Conservation (phyloP, 2,329 filamentous ascomycete species). For the Sarocladiaceae sp. region DNA sequence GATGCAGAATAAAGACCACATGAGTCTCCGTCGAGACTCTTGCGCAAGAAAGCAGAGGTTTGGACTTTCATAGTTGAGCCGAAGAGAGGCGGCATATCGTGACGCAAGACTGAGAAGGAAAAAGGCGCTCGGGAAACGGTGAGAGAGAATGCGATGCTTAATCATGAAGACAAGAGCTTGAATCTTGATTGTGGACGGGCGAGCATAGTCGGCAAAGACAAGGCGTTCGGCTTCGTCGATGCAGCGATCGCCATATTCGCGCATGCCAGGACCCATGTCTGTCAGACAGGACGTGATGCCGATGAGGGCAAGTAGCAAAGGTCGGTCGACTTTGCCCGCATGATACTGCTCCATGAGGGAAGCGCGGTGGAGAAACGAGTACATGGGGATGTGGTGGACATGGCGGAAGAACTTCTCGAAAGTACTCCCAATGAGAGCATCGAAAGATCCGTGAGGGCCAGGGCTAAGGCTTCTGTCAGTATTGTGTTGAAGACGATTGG, state of each 20-base stretch:
- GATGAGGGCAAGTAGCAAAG: conserved; percentile 49
- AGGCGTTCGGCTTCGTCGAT: conserved; percentile 50
- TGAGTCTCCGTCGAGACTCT: conserved; percentile 37
- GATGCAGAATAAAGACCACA: conserved; percentile 41
- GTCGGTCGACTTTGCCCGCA: conserved; percentile 50
- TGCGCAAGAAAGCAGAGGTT: conserved; percentile 35
- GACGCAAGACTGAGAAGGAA: conserved; percentile 40
- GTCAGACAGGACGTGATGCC: conserved; percentile 54
- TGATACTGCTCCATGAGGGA: conserved; percentile 58
- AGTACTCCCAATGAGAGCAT: conserved; percentile 45
- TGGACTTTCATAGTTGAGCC: conserved; percentile 38
- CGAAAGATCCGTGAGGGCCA: conserved; percentile 38
- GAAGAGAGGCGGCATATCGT: conserved; percentile 36
- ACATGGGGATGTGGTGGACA: conserved; percentile 55
- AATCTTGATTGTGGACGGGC: conserved; percentile 53
- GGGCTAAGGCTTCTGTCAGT: conserved; percentile 23
- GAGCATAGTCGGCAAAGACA: conserved; percentile 49
- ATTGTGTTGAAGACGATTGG: not conserved
- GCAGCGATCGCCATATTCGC: conserved; percentile 49
- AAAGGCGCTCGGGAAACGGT: conserved; percentile 39
- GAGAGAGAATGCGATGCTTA: conserved; percentile 39
- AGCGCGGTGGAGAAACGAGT: conserved; percentile 54
- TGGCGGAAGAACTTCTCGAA: conserved; percentile 56
- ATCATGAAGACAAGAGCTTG: conserved; percentile 42
- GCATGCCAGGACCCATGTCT: conserved; percentile 47